Base-by-base conservation (phyloP, 2,329 filamentous ascomycete genomes). In the Aureobasidium lini region DNA sequence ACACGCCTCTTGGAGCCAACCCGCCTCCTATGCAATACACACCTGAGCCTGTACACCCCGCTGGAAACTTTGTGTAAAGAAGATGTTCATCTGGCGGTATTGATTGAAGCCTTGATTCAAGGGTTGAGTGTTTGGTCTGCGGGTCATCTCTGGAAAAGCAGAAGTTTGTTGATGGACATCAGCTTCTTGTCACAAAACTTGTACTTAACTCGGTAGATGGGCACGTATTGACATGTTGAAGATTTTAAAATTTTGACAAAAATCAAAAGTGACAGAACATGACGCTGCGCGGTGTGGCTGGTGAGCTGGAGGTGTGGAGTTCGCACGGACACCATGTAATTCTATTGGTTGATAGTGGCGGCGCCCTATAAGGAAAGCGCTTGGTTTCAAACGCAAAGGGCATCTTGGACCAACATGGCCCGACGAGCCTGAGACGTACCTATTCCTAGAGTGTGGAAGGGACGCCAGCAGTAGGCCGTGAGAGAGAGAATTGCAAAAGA, bases 1-100 rank as follows among this genome's bases (percentile, higher is more conserved):
- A 57, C 16, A 57, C 59, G 13, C 44, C 46, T 52, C 39, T 58
- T 13, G 43, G 52, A 32, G 59, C 36, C 16, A 49, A 60, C 37
- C 37, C 59, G 9, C 34, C 59, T 9, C 42, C 53, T 47, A 32
- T n/a, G 1, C 31, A 28, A 4, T 31, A 36, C 39, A 46, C 11
- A 6, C 8, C 18, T 37, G 40, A 13, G 16, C 6, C 52, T 46
- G 40, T 11, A 23, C 1, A n/a, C 18, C 18, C 40, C 29, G 8
- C 40, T 15, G 52, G 40, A 4, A 36, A 36, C 31, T 56, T 56
- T 44, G 52, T 56, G 40, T 56, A 56, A 29, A 54, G n/a, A 15
- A 18, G 18, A 18, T 2, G 8, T 18, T 31, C 23, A 31, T 32
- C 31, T n/a, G 16, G 23, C 36, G 28, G 28, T 31, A 11, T 40